Conservation (phyloP, 2,329 filamentous ascomycete species). For the Alternaria atra region DNA sequence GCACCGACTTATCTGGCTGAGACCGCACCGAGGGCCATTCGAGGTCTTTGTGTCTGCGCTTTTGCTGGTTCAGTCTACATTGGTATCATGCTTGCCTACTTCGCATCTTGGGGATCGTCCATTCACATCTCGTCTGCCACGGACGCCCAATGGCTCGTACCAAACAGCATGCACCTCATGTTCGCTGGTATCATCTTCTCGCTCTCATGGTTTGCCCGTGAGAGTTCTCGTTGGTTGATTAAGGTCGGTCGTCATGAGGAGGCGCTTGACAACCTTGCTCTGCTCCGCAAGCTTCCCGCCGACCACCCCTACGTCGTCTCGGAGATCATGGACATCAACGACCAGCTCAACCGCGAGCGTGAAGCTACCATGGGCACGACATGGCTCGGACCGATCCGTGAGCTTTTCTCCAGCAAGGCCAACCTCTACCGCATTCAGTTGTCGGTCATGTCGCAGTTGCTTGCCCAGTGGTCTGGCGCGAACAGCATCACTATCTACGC, state of each 20-base stretch:
- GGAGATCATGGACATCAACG: conserved; percentile 72
- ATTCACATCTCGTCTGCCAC: conserved; percentile 60
- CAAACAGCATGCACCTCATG: conserved; percentile 79
- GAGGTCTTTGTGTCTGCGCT: conserved; percentile 76
- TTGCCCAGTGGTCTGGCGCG: conserved; percentile 78
- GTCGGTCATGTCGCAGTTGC: conserved; percentile 72
- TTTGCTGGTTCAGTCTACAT: conserved; percentile 78
- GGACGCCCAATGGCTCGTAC: conserved; percentile 66
- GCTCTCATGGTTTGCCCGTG: conserved; percentile 73
- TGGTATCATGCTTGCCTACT: conserved; percentile 82
- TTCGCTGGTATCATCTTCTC: conserved; percentile 76
- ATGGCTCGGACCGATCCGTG: conserved; percentile 71
- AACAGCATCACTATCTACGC: conserved; percentile 76
- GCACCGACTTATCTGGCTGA: conserved; percentile 78
- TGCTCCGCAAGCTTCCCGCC: conserved; percentile 66
- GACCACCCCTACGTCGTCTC: conserved; percentile 69
- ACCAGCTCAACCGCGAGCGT: conserved; percentile 73
- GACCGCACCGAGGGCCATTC: conserved; percentile 72
- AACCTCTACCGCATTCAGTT: conserved; percentile 80
- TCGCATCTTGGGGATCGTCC: conserved; percentile 67
- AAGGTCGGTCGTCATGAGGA: conserved; percentile 69
- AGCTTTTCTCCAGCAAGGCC: conserved; percentile 71
- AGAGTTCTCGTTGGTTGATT: conserved; percentile 76
- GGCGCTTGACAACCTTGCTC: conserved; percentile 65
- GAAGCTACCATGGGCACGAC: conserved; percentile 74